Evolutionary conservation across 2,329 filamentous ascomycete species (phyloP), one percentile per base, ranked within the genome.

Genomic region (Peltaster fructicola): DNA sequence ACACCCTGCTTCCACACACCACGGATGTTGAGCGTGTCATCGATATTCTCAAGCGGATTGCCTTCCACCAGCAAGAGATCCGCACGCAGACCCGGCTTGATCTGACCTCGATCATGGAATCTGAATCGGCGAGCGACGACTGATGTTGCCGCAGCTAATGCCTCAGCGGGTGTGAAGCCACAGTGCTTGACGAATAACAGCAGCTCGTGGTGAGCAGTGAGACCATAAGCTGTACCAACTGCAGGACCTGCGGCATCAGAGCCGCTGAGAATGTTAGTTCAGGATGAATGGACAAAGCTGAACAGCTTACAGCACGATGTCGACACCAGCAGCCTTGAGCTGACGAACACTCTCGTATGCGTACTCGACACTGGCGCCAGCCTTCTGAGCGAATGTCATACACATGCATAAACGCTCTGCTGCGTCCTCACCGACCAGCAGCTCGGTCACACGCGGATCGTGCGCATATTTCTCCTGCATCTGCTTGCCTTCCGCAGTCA

Each of bases 1-100:
- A 27, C 36, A 1, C 55, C 54, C 15, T 50, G 44, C n/a, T 52
- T 42, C 55, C 55, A 58, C 1, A 58, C 53, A 1, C 48, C 52
- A n/a, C 49, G 42, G 12, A 58, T 38, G 26, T 56, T 47, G 26
- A 57, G 30, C 3, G 50, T 54, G 20, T 41, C 37, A 29, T 51
- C 45, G 25, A 59, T 57, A 20, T 54, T 40, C 16, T 45, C 40
- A 23, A 55, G 25, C 10, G 53, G 52, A 36, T 59, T 53, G 1
- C 56, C 55, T 29, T 57, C 50, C 0, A 59, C 51, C 7, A 59
- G 40, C 15, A 57, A 20, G 18, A 59, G 26, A 41, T 59, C 56
- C 6, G 55, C 55, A 23, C 48, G 49, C 24, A 52, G 20, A 1
- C 54, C 55, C 14, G 44, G 38, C n/a, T 39, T 43, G 21, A 57